Evolutionary conservation across 192 early-diverging fungal genomes (phyloP), one percentile per base, ranked within the genome.

Genomic region (Coemansia sp.): DNA sequence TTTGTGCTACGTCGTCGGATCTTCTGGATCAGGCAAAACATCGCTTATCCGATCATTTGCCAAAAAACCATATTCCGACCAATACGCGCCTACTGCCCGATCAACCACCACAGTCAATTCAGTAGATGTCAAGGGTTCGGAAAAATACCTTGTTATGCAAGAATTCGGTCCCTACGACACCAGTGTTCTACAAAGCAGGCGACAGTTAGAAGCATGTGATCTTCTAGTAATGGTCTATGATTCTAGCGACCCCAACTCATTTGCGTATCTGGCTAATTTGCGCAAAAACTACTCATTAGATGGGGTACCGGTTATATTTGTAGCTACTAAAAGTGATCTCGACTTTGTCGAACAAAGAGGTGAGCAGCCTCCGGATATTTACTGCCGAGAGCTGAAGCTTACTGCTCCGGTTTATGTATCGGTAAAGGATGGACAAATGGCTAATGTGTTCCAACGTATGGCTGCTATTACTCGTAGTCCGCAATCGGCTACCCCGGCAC

Each of bases 91-190:
- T 0, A 94, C 97, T 0, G 83, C 84, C 7, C 87, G 87, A 51
- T 80, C 89, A 2, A 91, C 92, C 63, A 88, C 86, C 33, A 93
- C 92, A 1, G 97, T 98, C 4, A 98, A 96, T 71, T 94, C 96
- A 5, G 93, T 97, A 2, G 94, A 98, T 63, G 92, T 96, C 65
- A 92, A 93, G 60, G 97, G 96, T 1, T 84, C 87, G 8, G 96
- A 96, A 65, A 96, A 95, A 64, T 97, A 98, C 71, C 75, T 99
- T 18, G 94, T 97, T 85, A 89, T 99, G 89, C 91, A 96, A 80
- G 96, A 98, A 66, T 92, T 94, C 71, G 94, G 93, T 7, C 87
- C 90, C 0, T 89, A 92, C 65, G 95, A 96, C 55, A 85, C 90
- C 10, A 94, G 96, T 69, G 87, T 99, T 7, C 83, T 99, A 38